Evolutionary conservation across 1,139 yeast species (phyloP), one percentile per base, ranked within the genome.

Genomic region (Kodamaea alishanica): DNA sequence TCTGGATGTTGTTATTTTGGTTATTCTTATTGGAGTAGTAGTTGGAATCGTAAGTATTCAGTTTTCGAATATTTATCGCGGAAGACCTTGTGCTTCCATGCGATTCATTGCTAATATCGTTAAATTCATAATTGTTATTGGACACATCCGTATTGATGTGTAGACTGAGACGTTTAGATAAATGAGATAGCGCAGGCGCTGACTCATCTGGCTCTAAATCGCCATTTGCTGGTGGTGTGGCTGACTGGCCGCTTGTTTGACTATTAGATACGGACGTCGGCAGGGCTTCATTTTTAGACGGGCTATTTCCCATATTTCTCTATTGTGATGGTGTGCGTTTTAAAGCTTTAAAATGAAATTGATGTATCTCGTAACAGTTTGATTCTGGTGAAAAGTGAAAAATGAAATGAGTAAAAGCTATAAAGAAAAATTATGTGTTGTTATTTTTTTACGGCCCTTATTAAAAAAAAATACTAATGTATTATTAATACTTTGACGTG

Each of bases 291-390:
- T 71, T 63, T 60, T 73, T 70, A 40, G 80, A 73, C 62, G 81
- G 81, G 73, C 77, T 74, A 60, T 75, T 76, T 65, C 82, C 81
- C 82, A 77, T 77, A 51, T 39, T 49, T 32, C 34, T 36, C 12
- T 29, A 32, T 20, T 24, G 29, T 26, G 34, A 31, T 32, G 28
- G 22, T 15, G 20, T 15, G 20, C 20, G 20, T 15, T 15, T 15
- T 15, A 15, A 15, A 4, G 20, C 20, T 15, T 15, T 15, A 15
- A 15, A 15, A 15, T 15, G 20, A 15, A 15, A 15, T 15, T 15
- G 20, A 15, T 15, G 20, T 15, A 3, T 15, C 20, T 15, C 4
- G 20, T 4, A 15, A 15, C 20, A 15, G 20, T 15, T 3, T 15
- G 4, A 15, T 15, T 15, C 20, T 15, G n/a, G 20, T 15, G 20